Base-by-base conservation (phyloP, 2,329 filamentous ascomycete genomes). In the Metarhizium sp. region DNA sequence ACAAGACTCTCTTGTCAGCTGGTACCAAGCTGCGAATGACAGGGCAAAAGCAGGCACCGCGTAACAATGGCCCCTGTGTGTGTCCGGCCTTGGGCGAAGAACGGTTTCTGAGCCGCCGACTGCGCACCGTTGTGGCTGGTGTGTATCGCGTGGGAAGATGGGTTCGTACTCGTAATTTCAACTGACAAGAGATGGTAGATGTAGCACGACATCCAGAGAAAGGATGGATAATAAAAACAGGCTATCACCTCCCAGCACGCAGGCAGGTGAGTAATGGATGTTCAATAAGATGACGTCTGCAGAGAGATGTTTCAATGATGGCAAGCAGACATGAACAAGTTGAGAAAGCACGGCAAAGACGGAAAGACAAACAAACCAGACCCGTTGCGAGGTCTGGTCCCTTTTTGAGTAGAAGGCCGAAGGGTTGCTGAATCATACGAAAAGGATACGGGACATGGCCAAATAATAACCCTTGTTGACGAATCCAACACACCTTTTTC, bases 351-450 rank as follows among this genome's bases (percentile, higher is more conserved):
- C 25, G 30, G 29, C 34, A 36, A 50, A 34, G 49, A 18, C 34
- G 18, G 29, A 43, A 38, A 36, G 53, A 57, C 55, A 57, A 57
- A 57, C 55, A 55, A 47, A 52, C 50, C 20, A 43, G 18, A 45
- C n/a, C 18, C 16, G 34, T 47, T 52, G 50, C 53, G 55, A 57
- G 55, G 51, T 38, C 42, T 43, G 50, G 52, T 45, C 52, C 32
- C 38, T 29, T 57, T 57, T 55, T 57, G 55, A 57, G 50, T 42
- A 55, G 55, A 54, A 32, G 25, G 49, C 48, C 52, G 45, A 42
- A 18, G 34, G 51, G 32, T 50, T 45, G 55, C 54, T 43, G 38
- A 32, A 52, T 18, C 49, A 52, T 50, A 36, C 42, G 47, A 45
- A 20, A 32, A 50, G 29, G 48, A 43, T 46, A 52, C 49, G 45